Base-by-base conservation (phyloP, 176 grass and related monocot species). In the Phoenix dactylifera region DNA sequence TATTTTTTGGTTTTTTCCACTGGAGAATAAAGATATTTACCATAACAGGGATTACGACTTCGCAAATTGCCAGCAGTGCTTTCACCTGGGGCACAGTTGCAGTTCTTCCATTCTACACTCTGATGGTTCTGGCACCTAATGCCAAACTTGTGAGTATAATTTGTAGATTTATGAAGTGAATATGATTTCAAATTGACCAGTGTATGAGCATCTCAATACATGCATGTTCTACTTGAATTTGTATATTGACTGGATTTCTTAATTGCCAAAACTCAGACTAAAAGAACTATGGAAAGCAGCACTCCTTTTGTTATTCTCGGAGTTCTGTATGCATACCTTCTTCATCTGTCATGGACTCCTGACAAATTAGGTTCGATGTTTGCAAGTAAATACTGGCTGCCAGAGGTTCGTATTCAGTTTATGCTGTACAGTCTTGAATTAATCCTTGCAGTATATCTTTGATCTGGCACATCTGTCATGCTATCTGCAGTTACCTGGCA, bases 71-170 rank as follows among this genome's bases (percentile, higher is more conserved):
- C 51, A 89, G 76, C 84, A 70, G 53, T 49, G 84, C 88, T 54
- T 93, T 98, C 85, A 98, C 94, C 44, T 65, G 77, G 57, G 94
- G 85, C 76, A 93, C 94, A 25, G 50, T 86, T 69, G 82, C 85
- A 58, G 94, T 98, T 26, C 88, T 98, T 74, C 94, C 94, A 1
- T 98, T 93, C 79, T 98, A 93, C 74, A 86, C 94, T 20, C 84
- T 98, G 58, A 98, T 98, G 94, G 79, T 98, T 70, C 65, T 88
- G 52, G 94, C 94, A 22, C 94, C 94, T 53, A 93, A 93, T 59
- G 74, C 94, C 64, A 62, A 65, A 55, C 18, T 93, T 22, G 94
- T 98, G 77, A 85, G 94, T 57, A 17, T 51, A 49, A 7, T 26
- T 58, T 70, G 48, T 12, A 66, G 49, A 6, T 4, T 26, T 26